Conservation (phyloP, 2,329 filamentous ascomycete genomes). For the Akanthomyces uredinophilus region DNA sequence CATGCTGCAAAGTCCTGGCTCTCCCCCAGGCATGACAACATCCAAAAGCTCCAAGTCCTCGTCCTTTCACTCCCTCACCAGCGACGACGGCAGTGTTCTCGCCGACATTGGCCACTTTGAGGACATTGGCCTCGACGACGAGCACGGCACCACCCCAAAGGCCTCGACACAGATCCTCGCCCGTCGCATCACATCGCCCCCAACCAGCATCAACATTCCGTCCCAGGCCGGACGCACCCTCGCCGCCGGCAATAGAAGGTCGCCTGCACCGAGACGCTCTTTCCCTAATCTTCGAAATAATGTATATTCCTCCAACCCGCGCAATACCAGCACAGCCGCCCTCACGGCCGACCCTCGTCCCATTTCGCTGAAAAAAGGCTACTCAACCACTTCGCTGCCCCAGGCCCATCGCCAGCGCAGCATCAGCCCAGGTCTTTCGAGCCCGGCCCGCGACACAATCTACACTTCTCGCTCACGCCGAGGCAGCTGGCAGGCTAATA, state of each 20-base stretch:
- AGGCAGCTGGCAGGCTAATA: slow-evolving; percentile 67
- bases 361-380: slow-evolving; percentile 23
- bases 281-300: slow-evolving; percentile 43
- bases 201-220: slow-evolving; percentile 17
- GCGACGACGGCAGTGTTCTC: slow-evolving; percentile 65
- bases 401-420: slow-evolving; percentile 41
- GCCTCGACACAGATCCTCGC: slow-evolving; percentile 40
- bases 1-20: slow-evolving; percentile 29
- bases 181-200: slow-evolving; percentile 20
- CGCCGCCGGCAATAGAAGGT: slow-evolving; percentile 25
- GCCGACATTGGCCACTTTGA: slow-evolving; percentile 82
- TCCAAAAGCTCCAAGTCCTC: slow-evolving; percentile 91
- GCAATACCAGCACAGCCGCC: slow-evolving; percentile 42
- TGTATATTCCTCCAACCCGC: slow-evolving; percentile 43
- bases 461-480: slow-evolving; percentile 39
- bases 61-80: slow-evolving; percentile 75
- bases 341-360: slow-evolving; percentile 32
- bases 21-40: slow-evolving; percentile 59
- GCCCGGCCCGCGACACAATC: slow-evolving; percentile 39
- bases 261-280: slow-evolving; percentile 35
- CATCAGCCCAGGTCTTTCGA: slow-evolving; percentile 45
- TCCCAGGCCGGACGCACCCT: slow-evolving; percentile 23
- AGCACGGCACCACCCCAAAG: slow-evolving; percentile 42
- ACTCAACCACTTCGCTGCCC: slow-evolving; percentile 34
- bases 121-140: slow-evolving; percentile 80